Base-by-base conservation (phyloP, 2,329 filamentous ascomycete genomes). In the Fusarium coffeatum region DNA sequence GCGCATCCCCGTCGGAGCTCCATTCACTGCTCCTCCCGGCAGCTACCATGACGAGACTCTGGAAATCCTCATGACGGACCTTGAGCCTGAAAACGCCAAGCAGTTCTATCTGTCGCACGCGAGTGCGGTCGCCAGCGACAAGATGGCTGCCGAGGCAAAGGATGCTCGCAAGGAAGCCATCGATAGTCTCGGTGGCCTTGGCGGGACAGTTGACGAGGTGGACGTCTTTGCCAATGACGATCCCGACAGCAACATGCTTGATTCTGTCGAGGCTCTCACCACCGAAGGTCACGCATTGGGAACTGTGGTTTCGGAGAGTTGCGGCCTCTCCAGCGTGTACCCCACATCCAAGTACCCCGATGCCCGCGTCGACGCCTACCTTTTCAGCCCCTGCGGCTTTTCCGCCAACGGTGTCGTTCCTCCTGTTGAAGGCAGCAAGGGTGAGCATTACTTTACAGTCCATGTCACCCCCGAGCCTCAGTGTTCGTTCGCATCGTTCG, bases 391-490 rank as follows among this genome's bases (percentile, higher is more conserved):
- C 0, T 99, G 96, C 77, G 96, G 96, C 62, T 99, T 97, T 82
- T 98, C 94, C 9, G 96, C 96, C 79, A 99, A 99, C 77, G 96
- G 94, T 55, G 94, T 99, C 22, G 88, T 99, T 43, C 96, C 96
- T 9, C 90, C 93, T 50, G 49, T 25, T 8, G 71, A 88, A 34
- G 85, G 85, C 55, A 82, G 71, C 64, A 85, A 84, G 55, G 83
- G 87, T 6, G 91, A 89, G 42, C 94, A 98, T 82, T 99, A 99
- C 83, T 99, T 98, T 82, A 99, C 95, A 2, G 96, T 99, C 25
- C 96, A 99, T 78, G 96, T 99, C 72, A 99, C 96, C 0, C 96
- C 96, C 1, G 96, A 99, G 85, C 93, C 95, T 16, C 90, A 97
- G 76, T 99, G 95, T 85, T 98, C 94, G 8, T 99, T 97, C 79